Conservation (phyloP, 352 stramenopile genomes). For the Phytophthora fragariae region DNA sequence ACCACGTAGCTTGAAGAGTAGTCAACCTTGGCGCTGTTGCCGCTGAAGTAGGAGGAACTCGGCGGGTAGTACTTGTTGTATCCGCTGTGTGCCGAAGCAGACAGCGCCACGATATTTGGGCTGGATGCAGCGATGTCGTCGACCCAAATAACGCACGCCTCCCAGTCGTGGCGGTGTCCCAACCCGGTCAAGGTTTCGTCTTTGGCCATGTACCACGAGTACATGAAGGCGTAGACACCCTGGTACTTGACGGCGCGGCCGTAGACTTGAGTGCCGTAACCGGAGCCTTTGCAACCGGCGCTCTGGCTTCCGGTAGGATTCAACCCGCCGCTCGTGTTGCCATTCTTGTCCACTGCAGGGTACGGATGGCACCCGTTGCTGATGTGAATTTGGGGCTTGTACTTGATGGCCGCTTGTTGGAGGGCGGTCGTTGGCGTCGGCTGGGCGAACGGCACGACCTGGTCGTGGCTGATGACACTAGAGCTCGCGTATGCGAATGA, state of each 20-base stretch:
- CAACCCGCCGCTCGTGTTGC: conserved; percentile 2
- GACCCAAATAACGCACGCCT: conserved; percentile 45
- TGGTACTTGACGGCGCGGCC: conserved; percentile 29
- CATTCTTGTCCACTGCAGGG: conserved; percentile 6
- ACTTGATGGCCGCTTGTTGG: not conserved
- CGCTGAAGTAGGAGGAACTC: conserved; percentile 11
- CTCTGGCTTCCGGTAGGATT: not conserved
- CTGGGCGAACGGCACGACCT: conserved; percentile 13
- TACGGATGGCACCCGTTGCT: conserved; percentile 1
- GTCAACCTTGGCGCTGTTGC: conserved; percentile 28
- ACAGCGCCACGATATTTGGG: conserved; percentile 24
- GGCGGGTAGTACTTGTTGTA: conserved; percentile 37
- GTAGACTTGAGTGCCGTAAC: conserved; percentile 31
- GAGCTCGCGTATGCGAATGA: not conserved
- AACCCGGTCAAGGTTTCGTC: conserved; percentile 32
- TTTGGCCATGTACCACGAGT: conserved; percentile 53
- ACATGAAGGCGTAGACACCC: conserved; percentile 31
- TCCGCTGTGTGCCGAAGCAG: conserved; percentile 27
- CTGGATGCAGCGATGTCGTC: conserved; percentile 17
- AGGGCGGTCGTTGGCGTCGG: conserved; percentile 1
- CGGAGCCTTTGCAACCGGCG: conserved; percentile 30
- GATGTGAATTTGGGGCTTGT: conserved; percentile 6
- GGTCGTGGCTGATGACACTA: conserved; percentile 8
- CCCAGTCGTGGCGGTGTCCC: conserved; percentile 46
- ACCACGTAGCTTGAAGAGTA: conserved; percentile 29